Conservation (phyloP, 2,329 filamentous ascomycete genomes). For the Fusarium subtropicale region DNA sequence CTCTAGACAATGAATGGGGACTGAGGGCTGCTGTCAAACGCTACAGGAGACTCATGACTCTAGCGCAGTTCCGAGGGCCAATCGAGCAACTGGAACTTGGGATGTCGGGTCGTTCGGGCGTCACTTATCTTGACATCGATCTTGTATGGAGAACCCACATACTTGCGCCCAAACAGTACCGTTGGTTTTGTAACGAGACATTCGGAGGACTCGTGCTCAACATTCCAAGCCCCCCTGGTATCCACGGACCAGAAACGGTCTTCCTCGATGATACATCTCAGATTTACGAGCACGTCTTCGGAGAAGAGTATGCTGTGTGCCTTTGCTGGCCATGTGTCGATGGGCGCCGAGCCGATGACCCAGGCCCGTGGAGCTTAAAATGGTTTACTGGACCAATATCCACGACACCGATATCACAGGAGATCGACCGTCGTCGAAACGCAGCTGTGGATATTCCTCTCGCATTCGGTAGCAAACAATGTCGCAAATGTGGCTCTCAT, state of each 20-base stretch:
- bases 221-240: conserved; percentile 17
- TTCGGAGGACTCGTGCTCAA: conserved; percentile 16
- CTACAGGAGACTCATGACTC: conserved; percentile 32
- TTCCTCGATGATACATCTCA: neutral
- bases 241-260: neutral
- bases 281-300: conserved; percentile 25
- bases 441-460: conserved; percentile 17
- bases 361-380: neutral
- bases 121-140: conserved; percentile 35
- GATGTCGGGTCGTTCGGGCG: neutral
- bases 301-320: conserved; percentile 26
- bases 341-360: neutral
- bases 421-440: conserved; percentile 8
- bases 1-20: conserved; percentile 1
- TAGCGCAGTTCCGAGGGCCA: conserved; percentile 4
- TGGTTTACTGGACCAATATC: conserved; percentile 1
- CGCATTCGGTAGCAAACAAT: conserved; percentile 26
- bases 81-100: neutral
- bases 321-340: conserved; percentile 39
- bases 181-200: conserved; percentile 13
- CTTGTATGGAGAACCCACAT: conserved; percentile 40
- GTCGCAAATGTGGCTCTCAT: conserved; percentile 33
- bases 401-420: conserved; percentile 1
- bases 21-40: conserved; percentile 21
- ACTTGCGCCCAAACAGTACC: conserved; percentile 24